A percentile compares a stretch with the other conserved stretches of the same genome.
phyloP scores from a whole-genome alignment of 352 stramenopile species.

The Pythium grandisporangium region DNA sequence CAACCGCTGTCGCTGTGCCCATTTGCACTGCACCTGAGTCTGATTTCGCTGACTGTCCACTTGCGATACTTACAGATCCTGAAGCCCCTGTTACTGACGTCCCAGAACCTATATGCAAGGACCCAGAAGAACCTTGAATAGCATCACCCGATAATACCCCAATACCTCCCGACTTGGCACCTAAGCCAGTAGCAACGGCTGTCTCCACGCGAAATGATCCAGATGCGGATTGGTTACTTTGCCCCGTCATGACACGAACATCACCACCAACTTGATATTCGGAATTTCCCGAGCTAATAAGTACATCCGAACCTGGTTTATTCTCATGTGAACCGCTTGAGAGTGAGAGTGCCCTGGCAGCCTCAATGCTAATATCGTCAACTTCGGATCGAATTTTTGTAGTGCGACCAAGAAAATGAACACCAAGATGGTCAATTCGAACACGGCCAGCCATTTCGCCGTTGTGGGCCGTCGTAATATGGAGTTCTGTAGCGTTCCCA shows the following conservation, averaged over 20 bases:
- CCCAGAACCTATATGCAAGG: constrained; percentile 2
- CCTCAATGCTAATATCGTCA: constrained; percentile 17
- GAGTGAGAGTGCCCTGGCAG: constrained; percentile 21
- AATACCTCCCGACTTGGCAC: constrained; percentile 4
- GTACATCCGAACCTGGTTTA: constrained; percentile 25
- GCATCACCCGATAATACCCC: constrained; percentile 5
- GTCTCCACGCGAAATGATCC: constrained; percentile 14
- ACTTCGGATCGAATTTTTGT: constrained; percentile 33
- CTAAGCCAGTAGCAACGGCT: constrained; percentile 7
- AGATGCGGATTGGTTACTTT: constrained; percentile 20
- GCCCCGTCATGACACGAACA: constrained; percentile 23
- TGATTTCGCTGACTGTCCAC: background rate
- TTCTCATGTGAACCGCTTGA: constrained; percentile 20
- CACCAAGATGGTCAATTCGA: constrained; percentile 24
- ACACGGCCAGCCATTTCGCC: constrained; percentile 14
- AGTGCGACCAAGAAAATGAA: constrained; percentile 26
- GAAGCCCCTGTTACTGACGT: constrained; percentile 3
- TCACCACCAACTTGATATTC: constrained; percentile 25
- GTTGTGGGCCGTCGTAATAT: constrained; percentile 23
- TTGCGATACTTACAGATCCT: constrained; percentile 7
- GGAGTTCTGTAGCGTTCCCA: constrained; percentile 17
- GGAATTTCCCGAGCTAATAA: constrained; percentile 23
- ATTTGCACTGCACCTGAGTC: constrained; percentile 7
- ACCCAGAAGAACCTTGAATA: constrained; percentile 7
- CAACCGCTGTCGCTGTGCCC: constrained; percentile 2